Percentiles rank a stretch among this genome's conserved stretches.
These are phyloP conservation scores for Talaromyces thailandensis DNA, from an alignment of 495 filamentous ascomycete genomes.

Conservation along the genomic window DNA sequence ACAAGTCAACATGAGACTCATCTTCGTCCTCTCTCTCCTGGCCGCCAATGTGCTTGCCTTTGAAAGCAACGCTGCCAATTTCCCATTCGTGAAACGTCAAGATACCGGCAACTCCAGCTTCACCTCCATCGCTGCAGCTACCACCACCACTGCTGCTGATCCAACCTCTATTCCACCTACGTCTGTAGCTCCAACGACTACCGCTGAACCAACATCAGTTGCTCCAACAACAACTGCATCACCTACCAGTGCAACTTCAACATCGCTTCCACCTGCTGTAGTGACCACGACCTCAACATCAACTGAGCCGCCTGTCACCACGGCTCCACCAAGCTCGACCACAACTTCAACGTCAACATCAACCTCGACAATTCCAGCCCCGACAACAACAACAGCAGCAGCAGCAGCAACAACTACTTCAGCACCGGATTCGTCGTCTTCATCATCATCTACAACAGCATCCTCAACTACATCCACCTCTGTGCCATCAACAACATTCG, in stretches of 20 bases:
- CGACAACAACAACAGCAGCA: constrained; percentile 31
- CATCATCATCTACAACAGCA: constrained; percentile 41
- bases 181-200: not conserved
- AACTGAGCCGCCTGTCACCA: constrained; percentile 28
- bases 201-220: not conserved
- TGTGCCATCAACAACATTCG: constrained; percentile 19
- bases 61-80: not conserved
- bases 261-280: constrained; percentile 22
- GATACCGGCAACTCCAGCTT: constrained; percentile 1
- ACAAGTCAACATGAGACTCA: not conserved
- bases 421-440: constrained; percentile 47
- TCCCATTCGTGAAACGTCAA: constrained; percentile 2
- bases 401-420: constrained; percentile 26
- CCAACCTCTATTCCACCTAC: not conserved
- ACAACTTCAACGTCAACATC: constrained; percentile 31
- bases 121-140: not conserved
- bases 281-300: constrained; percentile 40
- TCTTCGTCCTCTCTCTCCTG: constrained; percentile 3
- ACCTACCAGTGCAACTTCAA: constrained; percentile 32
- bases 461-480: constrained; percentile 17
- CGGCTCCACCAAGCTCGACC: constrained; percentile 41
- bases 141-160: not conserved
- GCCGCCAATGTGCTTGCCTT: constrained; percentile 1
- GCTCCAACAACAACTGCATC: not conserved
- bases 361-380: constrained; percentile 29